These are phyloP conservation scores for Coprinellus aureogranulatus DNA, from an alignment of 768 basidiomycete genomes.

Conservation along the genomic window DNA sequence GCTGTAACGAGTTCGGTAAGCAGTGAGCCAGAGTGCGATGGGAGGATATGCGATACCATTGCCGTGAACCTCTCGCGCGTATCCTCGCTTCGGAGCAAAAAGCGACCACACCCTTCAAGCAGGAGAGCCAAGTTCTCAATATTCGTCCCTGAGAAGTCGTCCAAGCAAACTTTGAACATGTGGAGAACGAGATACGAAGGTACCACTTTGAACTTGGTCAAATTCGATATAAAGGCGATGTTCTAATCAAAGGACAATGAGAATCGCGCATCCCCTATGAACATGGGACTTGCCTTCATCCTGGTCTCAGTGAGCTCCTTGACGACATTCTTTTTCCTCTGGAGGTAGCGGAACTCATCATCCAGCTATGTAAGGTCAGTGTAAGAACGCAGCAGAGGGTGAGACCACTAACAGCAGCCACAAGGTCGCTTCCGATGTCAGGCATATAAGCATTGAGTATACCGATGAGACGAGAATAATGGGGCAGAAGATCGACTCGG, in stretches of 20 bases:
- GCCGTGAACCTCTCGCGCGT: conserved; percentile 83
- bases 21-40: conserved; percentile 3
- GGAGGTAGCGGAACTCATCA: conserved; percentile 94
- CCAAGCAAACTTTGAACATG: conserved; percentile 94
- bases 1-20: no score
- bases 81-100: conserved; percentile 81
- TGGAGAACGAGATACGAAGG: conserved; percentile 90
- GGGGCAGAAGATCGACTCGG: conserved; percentile 85
- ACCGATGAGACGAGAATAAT: conserved; percentile 88
- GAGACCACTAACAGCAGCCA: conserved; percentile 62
- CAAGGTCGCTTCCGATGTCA: conserved; percentile 81
- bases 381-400: neutral
- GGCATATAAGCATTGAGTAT: conserved; percentile 92
- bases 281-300: conserved; percentile 58
- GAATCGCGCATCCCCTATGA: neutral
- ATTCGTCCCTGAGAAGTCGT: conserved; percentile 90
- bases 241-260: conserved; percentile 55
- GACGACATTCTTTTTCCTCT: conserved; percentile 89
- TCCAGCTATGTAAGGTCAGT: conserved; percentile 62
- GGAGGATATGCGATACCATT: conserved; percentile 55
- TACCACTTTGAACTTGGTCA: conserved; percentile 95
- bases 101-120: conserved; percentile 92
- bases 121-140: conserved; percentile 90
- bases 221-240: conserved; percentile 78
- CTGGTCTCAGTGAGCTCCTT: conserved; percentile 85